phyloP scores from a whole-genome alignment of 1,284 basidiomycete genomes.

The Takashimella tepidaria region DNA sequence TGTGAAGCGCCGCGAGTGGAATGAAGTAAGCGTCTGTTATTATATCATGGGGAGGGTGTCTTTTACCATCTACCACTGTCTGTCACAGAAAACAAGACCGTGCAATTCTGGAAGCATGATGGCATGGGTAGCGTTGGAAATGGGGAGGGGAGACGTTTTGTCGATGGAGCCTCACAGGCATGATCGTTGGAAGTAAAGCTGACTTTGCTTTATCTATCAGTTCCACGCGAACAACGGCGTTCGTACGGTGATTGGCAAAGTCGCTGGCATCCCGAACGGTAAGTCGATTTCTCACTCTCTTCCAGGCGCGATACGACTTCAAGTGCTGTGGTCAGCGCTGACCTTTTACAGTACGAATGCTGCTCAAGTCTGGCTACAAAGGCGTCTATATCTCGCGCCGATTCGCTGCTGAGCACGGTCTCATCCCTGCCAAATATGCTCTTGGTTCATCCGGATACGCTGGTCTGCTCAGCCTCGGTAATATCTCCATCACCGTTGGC shows the following conservation, averaged over 20 bases:
- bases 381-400: slow-evolving; percentile 93
- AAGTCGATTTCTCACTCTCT: slow-evolving; percentile 2
- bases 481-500: slow-evolving; percentile 61
- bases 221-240: slow-evolving; percentile 91
- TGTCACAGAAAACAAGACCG: too few species aligned
- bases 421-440: slow-evolving; percentile 62
- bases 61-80: too few species aligned
- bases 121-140: background rate
- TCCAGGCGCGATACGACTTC: background rate
- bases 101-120: background rate
- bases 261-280: slow-evolving; percentile 86
- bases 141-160: background rate
- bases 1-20: slow-evolving; percentile 32
- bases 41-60: background rate
- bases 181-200: slow-evolving; percentile 1
- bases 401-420: slow-evolving; percentile 83
- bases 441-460: slow-evolving; percentile 44
- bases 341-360: slow-evolving; percentile 69
- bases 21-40: slow-evolving; percentile 26
- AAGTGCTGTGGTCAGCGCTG: slow-evolving; percentile 1
- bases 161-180: background rate
- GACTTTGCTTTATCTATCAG: slow-evolving; percentile 15
- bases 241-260: slow-evolving; percentile 81
- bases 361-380: slow-evolving; percentile 86
- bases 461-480: slow-evolving; percentile 57